These are phyloP conservation scores for Cunninghamia lanceolata DNA, from an alignment of 75 land plant genomes.

Conservation along the genomic window DNA sequence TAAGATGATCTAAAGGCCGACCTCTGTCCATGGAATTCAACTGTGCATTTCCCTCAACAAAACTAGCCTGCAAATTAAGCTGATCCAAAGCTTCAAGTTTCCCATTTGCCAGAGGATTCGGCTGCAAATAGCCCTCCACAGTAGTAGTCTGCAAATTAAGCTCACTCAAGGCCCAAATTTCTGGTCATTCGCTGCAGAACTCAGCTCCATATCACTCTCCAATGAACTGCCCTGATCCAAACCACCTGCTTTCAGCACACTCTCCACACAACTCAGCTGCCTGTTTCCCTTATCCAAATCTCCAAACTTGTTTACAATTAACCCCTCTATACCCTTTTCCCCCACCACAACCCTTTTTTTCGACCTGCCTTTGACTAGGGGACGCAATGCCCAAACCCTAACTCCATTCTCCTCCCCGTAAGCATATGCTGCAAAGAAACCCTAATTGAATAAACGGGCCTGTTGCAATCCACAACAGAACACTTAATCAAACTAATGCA, in stretches of 20 bases:
- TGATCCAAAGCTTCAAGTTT: too few relatives aligned
- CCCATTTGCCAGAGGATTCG: neutral
- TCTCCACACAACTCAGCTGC: neutral
- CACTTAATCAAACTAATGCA: slow-evolving; percentile 52
- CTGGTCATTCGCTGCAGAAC: neutral
- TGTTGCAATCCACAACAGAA: slow-evolving; percentile 40
- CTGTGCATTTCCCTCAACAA: neutral
- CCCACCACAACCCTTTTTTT: neutral
- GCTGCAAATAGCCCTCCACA: neutral
- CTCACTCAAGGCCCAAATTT: neutral
- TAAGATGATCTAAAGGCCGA: neutral
- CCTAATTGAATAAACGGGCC: slow-evolving; percentile 39
- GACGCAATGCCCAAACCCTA: slow-evolving; percentile 52
- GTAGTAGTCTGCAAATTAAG: neutral
- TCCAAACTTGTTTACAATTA: neutral
- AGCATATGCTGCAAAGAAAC: slow-evolving; percentile 45
- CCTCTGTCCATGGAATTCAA: neutral
- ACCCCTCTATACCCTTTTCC: neutral
- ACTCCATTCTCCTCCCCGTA: slow-evolving; percentile 73
- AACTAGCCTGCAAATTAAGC: neutral
- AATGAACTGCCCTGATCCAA: neutral
- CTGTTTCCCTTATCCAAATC: neutral
- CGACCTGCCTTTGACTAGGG: slow-evolving; percentile 40
- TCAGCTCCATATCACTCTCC: too few relatives aligned
- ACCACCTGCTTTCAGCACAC: neutral